Base-by-base conservation (phyloP, 176 grass and related monocot species). In the Poa pratensis region DNA sequence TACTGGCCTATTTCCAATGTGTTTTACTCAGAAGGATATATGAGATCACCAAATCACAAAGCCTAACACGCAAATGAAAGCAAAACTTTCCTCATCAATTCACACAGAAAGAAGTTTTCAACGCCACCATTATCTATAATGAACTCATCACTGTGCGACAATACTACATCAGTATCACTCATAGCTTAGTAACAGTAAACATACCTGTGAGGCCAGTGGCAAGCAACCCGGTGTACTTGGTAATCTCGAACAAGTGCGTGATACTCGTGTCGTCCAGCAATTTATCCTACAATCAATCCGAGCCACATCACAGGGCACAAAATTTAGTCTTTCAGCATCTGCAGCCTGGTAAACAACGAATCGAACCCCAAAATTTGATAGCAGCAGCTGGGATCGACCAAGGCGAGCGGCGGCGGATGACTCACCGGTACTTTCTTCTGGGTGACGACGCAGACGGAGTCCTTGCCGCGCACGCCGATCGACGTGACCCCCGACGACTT, bases 361-460 rank as follows among this genome's bases (percentile, higher is more conserved):
- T 51, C 60, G 4, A 61, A 30, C 68, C 20, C 10, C 45, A 9
- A 45, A 19, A 68, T 18, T 20, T 48, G 13, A 43, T 4, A 18
- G 11, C 69, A 23, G 18, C 12, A 34, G 18, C 27, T n/a, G 11
- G 28, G 17, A 82, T 63, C 61, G 32, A 71, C 64, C 32, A 35
- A 66, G 30, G 57, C n/a, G 22, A 55, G 20, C 62, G 48, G 46
- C 77, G 9, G 2, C 63, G 26, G 75, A 28, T 9, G 62, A 91
- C 97, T 96, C 86, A 99, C 97, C 71, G 97, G 97, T 34, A 99
- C 97, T 80, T 99, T 99, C 82, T 99, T 99, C 88, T 99, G 97
- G 18, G 97, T 99, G 85, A 99, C 97, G 63, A 99, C 97, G 82
- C 92, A 94, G 50, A 99, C 88, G 63, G 86, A 94, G 90, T 96